These are phyloP conservation scores for Fistulinella staudtii DNA, from an alignment of 1,284 basidiomycete species.

Conservation along the genomic window DNA sequence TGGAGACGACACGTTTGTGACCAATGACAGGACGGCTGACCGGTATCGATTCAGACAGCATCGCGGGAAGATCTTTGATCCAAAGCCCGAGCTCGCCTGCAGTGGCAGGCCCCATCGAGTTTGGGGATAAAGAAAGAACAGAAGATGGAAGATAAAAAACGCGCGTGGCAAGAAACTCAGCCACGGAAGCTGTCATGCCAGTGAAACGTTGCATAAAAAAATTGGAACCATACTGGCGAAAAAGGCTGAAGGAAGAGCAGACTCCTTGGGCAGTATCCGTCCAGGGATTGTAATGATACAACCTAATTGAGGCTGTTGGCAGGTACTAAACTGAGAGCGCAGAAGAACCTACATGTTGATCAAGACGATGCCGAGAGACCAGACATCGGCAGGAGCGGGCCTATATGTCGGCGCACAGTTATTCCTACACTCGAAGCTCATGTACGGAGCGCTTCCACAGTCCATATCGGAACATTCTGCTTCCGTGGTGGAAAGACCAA, in stretches of 20 bases:
- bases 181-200: slow-evolving; percentile 87
- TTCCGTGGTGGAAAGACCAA: slow-evolving; percentile 92
- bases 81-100: slow-evolving; percentile 86
- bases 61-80: slow-evolving; percentile 75
- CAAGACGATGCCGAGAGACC: slow-evolving; percentile 97
- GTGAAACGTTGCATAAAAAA: slow-evolving; percentile 91
- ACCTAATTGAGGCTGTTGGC: slow-evolving; percentile 42
- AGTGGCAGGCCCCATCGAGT: slow-evolving; percentile 56
- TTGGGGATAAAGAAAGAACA: slow-evolving; percentile 26
- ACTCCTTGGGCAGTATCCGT: slow-evolving; percentile 81
- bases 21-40: slow-evolving; percentile 29
- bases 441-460: slow-evolving; percentile 97
- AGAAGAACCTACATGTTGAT: slow-evolving; percentile 82
- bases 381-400: slow-evolving; percentile 94
- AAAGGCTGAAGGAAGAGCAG: slow-evolving; percentile 82
- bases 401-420: slow-evolving; percentile 91
- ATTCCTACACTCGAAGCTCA: slow-evolving; percentile 99
- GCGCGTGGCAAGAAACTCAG: slow-evolving; percentile 78
- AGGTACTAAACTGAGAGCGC: too few relatives aligned
- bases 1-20: slow-evolving; percentile 49
- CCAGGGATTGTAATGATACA: slow-evolving; percentile 99
- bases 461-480: slow-evolving; percentile 92
- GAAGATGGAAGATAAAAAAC: slow-evolving; percentile 78
- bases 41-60: slow-evolving; percentile 41
- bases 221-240: slow-evolving; percentile 71